Conservation (phyloP, 305 asterid genomes). For the Andrographis paniculata region DNA sequence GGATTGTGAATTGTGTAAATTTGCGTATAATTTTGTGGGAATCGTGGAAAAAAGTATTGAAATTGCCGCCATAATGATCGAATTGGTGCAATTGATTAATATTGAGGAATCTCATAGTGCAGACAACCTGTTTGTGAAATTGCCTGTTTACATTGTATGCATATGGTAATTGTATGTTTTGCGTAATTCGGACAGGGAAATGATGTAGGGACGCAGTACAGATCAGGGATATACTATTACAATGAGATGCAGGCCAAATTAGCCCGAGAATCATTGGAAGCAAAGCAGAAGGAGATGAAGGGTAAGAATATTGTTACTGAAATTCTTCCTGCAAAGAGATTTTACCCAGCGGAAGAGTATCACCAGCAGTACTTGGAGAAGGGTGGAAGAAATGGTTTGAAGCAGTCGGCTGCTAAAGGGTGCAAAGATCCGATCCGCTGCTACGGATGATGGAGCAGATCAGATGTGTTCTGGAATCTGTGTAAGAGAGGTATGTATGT, state of each 20-base stretch:
- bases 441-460: conserved; percentile 51
- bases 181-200: conserved; percentile 30
- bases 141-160: too few species aligned
- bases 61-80: too few species aligned
- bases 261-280: conserved; percentile 60
- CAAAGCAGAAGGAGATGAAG: conserved; percentile 43
- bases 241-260: conserved; percentile 46
- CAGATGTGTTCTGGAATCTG: too few species aligned
- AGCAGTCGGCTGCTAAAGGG: conserved; percentile 77
- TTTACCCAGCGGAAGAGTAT: conserved; percentile 78
- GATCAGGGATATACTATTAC: conserved; percentile 78
- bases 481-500: too few species aligned
- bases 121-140: not conserved
- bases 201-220: conserved; percentile 71
- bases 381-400: conserved; percentile 51
- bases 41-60: too few species aligned
- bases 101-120: not conserved
- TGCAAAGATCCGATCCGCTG: conserved; percentile 82
- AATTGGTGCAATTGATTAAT: too few species aligned
- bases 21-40: too few species aligned
- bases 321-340: conserved; percentile 65
- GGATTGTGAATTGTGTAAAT: too few species aligned
- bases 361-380: conserved; percentile 91
- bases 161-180: not conserved
- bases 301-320: conserved; percentile 50